phyloP scores from a whole-genome alignment of 164 flowering plant genomes.

The Magnolia sinica region DNA sequence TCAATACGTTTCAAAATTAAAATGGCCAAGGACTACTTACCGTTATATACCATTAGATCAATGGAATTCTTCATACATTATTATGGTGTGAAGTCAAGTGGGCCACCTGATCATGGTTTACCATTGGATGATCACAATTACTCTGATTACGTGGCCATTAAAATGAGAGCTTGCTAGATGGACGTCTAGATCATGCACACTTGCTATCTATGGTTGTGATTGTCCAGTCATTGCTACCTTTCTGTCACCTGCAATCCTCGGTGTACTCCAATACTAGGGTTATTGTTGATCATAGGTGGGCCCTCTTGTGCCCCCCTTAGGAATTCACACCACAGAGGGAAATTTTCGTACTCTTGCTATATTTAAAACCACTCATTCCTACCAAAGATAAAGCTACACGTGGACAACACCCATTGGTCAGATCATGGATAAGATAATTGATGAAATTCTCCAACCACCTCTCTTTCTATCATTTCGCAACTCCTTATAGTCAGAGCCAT shows the following conservation, averaged over 20 bases:
- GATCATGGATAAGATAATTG: not conserved
- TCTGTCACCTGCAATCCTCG: too few relatives aligned
- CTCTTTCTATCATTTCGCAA: not conserved
- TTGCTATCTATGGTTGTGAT: too few relatives aligned
- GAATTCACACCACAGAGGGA: too few relatives aligned
- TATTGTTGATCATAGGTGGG: too few relatives aligned
- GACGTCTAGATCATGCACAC: too few relatives aligned
- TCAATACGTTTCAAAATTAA: too few relatives aligned
- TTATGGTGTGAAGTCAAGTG: too few relatives aligned
- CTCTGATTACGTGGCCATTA: not conserved
- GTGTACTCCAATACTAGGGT: too few relatives aligned
- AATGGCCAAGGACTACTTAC: not conserved
- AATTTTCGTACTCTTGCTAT: not conserved
- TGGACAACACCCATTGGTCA: conserved; percentile 2
- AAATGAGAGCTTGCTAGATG: not conserved
- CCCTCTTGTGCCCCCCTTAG: too few relatives aligned
- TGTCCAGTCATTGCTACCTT: too few relatives aligned
- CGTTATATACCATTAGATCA: not conserved
- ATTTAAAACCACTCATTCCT: not conserved
- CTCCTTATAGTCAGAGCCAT: not conserved
- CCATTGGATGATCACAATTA: not conserved
- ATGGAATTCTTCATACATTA: not conserved
- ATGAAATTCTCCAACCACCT: not conserved
- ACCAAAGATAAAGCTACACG: not conserved
- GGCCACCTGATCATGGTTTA: too few relatives aligned